Evolutionary conservation across 208 protist genomes (phyloP).

Genomic region (Crithidia thermophila): DNA sequence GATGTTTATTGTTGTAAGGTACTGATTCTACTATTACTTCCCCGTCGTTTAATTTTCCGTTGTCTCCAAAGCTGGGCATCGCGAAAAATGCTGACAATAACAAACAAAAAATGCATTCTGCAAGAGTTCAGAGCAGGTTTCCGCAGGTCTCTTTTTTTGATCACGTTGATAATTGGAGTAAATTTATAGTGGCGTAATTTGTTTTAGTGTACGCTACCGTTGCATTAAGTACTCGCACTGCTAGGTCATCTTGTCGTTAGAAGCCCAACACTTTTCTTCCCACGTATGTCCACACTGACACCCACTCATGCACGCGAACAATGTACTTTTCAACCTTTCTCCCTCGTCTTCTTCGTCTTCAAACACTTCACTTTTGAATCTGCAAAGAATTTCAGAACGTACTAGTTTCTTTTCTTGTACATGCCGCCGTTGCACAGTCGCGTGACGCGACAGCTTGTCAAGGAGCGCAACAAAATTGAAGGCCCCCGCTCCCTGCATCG

Average conservation of each 20-base stretch:
- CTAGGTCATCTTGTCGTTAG: too few relatives aligned
- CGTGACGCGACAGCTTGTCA: slow-evolving; percentile 70
- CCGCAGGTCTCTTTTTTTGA: too few relatives aligned
- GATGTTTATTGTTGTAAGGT: slow-evolving; percentile 3
- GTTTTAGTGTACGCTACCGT: too few relatives aligned
- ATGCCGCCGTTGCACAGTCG: slow-evolving; percentile 85
- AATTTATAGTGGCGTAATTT: too few relatives aligned
- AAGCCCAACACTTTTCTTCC: too few relatives aligned
- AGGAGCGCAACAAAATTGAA: slow-evolving; percentile 59
- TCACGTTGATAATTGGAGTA: too few relatives aligned
- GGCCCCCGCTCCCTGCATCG: slow-evolving; percentile 79
- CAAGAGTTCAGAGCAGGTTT: too few relatives aligned
- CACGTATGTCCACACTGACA: too few relatives aligned
- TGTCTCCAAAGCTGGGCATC: too few relatives aligned
- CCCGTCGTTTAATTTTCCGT: neutral
- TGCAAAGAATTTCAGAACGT: neutral
- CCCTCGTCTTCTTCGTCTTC: neutral
- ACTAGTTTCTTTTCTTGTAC: slow-evolving; percentile 6
- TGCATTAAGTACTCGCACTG: too few relatives aligned
- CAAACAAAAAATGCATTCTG: too few relatives aligned
- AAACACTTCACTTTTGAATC: neutral
- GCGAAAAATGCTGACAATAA: too few relatives aligned
- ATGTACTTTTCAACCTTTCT: neutral
- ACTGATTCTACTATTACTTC: neutral
- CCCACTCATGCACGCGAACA: neutral